Evolutionary conservation across 1,139 yeast genomes (phyloP), one percentile per base, ranked within the genome.

Genomic region (Blastobotrys buckinghamii): DNA sequence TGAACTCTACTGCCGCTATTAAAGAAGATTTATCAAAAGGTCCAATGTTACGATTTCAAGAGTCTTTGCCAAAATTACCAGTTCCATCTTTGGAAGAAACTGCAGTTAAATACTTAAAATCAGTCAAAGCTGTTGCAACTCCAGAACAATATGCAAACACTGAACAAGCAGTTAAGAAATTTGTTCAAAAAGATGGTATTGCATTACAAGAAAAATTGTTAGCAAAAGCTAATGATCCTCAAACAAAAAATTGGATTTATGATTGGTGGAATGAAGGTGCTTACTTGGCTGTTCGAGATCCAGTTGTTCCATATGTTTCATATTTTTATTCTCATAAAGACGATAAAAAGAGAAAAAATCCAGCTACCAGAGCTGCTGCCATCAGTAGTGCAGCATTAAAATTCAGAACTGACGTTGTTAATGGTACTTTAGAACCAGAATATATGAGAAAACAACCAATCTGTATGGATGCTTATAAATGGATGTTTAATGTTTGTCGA

Each of bases 221-320:
- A 39, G 71, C 76, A 27, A 79, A 79, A 59, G 82, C 94, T 38
- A 61, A 69, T 37, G 77, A 70, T 52, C 77, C 81, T 57, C 69
- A 64, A 50, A 71, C 68, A 48, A 82, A 87, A 64, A 92, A 92
- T 68, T 92, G 98, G 98, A 77, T 92, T 62, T 80, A 87, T 48
- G 84, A 80, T 53, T 88, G 84, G 76, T 92, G 98, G 98, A 96
- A 90, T 67, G 86, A 86, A 61, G 88, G 84, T 59, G 96, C 97
- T 30, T 92, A 92, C 69, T 73, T 92, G 74, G 81, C 86, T 38
- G 89, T 88, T 70, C 79, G 95, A 59, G 97, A 88, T 66, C 96
- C 97, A 0, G 87, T 92, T 22, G 88, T 87, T 30, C 97, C 97
- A 15, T 89, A 82, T 64, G 96, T 88, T 37, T 86, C 96, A 12